Percentiles rank a stretch among this genome's conserved stretches.
phyloP scores from a whole-genome alignment of 78 protist species.

The Dictyostelium firmibasis region DNA sequence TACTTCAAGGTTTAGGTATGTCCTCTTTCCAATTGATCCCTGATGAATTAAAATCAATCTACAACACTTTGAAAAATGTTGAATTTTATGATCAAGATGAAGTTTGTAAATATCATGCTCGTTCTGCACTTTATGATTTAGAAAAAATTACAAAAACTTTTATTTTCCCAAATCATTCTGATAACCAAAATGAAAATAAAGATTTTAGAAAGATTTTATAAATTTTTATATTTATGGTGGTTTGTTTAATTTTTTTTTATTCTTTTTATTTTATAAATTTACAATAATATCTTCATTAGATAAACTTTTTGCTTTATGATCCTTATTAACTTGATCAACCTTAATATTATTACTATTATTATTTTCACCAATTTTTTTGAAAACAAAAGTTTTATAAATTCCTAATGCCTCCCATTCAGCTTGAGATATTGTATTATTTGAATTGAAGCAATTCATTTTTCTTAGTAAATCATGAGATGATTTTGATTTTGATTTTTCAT shows the following conservation, averaged over 20 bases:
- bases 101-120: conserved; percentile 67
- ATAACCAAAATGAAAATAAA: neutral
- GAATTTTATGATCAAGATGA: conserved; percentile 61
- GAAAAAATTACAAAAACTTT: conserved; percentile 49
- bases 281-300: neutral
- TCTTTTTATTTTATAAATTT: neutral
- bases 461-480: neutral
- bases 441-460: conserved; percentile 49
- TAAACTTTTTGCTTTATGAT: neutral
- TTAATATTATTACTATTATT: neutral
- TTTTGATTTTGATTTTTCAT: neutral
- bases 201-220: conserved; percentile 9
- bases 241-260: neutral
- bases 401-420: conserved; percentile 79
- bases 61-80: conserved; percentile 14
- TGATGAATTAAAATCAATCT: neutral
- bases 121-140: conserved; percentile 52
- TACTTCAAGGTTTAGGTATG: conserved; percentile 63
- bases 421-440: conserved; percentile 16
- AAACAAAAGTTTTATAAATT: conserved; percentile 53
- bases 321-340: neutral
- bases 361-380: conserved; percentile 20
- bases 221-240: neutral
- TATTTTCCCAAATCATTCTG: conserved; percentile 36
- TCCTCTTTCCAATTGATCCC: conserved; percentile 54